These are phyloP conservation scores for Botrytis paeoniae DNA, from an alignment of 2,329 filamentous ascomycete genomes.

Conservation along the genomic window DNA sequence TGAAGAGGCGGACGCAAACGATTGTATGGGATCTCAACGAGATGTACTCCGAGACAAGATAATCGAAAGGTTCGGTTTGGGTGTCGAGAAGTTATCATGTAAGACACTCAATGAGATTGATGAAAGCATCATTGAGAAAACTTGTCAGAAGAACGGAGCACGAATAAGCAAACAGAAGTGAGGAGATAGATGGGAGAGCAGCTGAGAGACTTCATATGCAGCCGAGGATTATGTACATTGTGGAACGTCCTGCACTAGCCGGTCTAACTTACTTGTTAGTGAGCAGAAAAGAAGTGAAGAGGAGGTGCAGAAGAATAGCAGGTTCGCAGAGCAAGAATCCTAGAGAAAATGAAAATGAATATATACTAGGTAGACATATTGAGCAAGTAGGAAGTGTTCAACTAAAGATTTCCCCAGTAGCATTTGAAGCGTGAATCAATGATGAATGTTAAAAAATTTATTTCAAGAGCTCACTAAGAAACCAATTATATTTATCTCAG, in stretches of 20 bases:
- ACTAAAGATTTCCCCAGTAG: background rate
- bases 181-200: background rate
- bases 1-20: background rate
- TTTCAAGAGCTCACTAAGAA: background rate
- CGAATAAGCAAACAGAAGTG: background rate
- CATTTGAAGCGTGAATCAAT: background rate
- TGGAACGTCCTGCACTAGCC: background rate
- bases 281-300: background rate
- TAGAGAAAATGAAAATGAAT: too few relatives aligned
- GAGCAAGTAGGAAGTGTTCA: background rate
- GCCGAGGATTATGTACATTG: background rate
- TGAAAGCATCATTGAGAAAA: background rate
- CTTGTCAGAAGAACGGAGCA: background rate
- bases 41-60: background rate
- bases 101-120: background rate
- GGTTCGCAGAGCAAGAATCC: rapidly evolving
- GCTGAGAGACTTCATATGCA: background rate
- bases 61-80: background rate
- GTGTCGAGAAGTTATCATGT: background rate
- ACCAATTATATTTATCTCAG: background rate
- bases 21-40: background rate
- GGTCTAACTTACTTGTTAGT: background rate
- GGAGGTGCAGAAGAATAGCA: background rate
- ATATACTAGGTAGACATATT: background rate
- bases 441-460: background rate